Evolutionary conservation across 2,329 filamentous ascomycete species (phyloP), one percentile per base, ranked within the genome.

Genomic region (Aspergillus luchuensis): DNA sequence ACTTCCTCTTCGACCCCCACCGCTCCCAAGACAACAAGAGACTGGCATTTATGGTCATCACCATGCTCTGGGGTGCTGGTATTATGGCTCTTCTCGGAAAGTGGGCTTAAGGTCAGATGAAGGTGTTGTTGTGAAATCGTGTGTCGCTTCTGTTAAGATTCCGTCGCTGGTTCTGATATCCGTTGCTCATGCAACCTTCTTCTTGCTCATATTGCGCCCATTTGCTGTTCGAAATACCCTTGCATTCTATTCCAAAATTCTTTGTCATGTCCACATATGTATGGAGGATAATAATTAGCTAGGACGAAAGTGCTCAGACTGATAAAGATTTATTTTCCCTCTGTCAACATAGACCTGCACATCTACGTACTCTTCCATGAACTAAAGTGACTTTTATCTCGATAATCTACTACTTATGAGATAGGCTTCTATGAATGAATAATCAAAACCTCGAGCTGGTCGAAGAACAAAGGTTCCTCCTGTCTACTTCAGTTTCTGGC

Each of bases 71-170:
- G 23, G 81, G 81, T 10, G 71, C 76, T 2, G 77, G 72, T 2
- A 52, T 82, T 21, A 83, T 84, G 81, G 80, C 81, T 3, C 62
- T 84, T 58, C 67, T 84, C 10, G 81, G 81, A 3, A 83, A 83
- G 64, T 84, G 81, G 81, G 81, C 81, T 17, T 81, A 30, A 49
- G 41, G 1, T 30, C 28, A 5, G 28, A 39, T 13, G 45, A 2
- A 5, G 47, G n/a, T 17, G 47, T 3, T 19, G 23, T 30, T 6
- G 15, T 19, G 15, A 17, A 30, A 11, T 21, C 11, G 47, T 19
- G n/a, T 33, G 47, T 50, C 25, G 21, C 23, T n/a, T 28, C 19
- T 45, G 41, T 45, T 19, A 19, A 41, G 17, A 0, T 21, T 21
- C 3, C 11, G 8, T 8, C 28, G 28, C 28, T 30, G 28, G 28